Percentiles rank a stretch among this genome's conserved stretches.
These are phyloP conservation scores for Dactylonectria macrodidyma DNA, from an alignment of 2,329 filamentous ascomycete species.

Conservation along the genomic window DNA sequence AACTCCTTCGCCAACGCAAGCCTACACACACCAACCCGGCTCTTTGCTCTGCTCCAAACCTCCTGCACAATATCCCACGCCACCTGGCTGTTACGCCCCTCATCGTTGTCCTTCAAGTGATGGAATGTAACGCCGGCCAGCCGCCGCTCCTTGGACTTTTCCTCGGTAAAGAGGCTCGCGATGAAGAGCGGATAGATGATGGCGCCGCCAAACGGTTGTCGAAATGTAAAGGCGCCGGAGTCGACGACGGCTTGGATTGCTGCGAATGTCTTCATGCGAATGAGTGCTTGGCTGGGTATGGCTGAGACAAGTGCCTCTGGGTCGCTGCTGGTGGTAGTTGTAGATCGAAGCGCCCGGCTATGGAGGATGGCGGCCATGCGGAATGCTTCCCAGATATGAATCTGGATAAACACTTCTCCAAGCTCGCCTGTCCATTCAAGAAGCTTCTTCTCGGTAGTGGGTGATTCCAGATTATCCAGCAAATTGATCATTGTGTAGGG, in stretches of 20 bases:
- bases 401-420: constrained; percentile 17
- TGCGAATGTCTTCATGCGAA: constrained; percentile 21
- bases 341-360: constrained; percentile 8
- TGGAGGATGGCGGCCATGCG: constrained; percentile 19
- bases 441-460: constrained; percentile 2
- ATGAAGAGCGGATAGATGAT: constrained; percentile 26
- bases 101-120: constrained; percentile 12
- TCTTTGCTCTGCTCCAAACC: constrained; percentile 18
- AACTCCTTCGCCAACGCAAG: constrained; percentile 19
- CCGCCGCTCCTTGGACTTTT: constrained; percentile 13
- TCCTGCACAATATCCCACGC: constrained; percentile 21
- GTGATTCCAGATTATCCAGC: constrained; percentile 14
- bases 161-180: constrained; percentile 9
- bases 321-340: not conserved
- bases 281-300: not conserved
- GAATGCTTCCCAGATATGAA: constrained; percentile 25
- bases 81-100: constrained; percentile 18
- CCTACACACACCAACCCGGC: not conserved
- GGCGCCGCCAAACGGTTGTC: not conserved
- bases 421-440: constrained; percentile 18
- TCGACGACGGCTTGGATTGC: constrained; percentile 15
- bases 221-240: constrained; percentile 12
- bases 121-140: constrained; percentile 21
- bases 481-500: constrained; percentile 23
- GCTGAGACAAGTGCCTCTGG: not conserved